Evolutionary conservation across 179 eudicot species (phyloP).

Genomic region (Beta macrorhiza): DNA sequence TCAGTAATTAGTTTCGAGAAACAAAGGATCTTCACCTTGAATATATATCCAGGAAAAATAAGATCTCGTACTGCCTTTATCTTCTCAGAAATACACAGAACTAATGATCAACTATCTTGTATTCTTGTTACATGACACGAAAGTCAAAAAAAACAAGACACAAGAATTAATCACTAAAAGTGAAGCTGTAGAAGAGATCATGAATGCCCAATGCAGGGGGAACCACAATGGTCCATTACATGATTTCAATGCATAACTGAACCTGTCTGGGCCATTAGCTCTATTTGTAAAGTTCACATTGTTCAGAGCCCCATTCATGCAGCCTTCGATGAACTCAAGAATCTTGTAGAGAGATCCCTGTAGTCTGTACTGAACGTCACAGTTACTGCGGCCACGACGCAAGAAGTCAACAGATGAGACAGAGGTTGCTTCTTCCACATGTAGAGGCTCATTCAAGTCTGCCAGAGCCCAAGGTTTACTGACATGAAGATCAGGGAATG

Average conservation of each 20-base stretch:
- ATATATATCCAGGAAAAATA: too few relatives aligned
- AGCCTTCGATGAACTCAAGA: conserved; percentile 36
- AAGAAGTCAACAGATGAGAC: conserved; percentile 40
- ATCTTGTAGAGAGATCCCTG: conserved; percentile 33
- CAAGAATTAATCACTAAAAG: not conserved
- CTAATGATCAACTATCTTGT: not conserved
- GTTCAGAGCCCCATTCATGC: conserved; percentile 35
- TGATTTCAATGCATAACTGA: conserved; percentile 44
- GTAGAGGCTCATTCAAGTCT: conserved; percentile 78
- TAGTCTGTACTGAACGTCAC: conserved; percentile 35
- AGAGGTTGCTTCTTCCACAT: conserved; percentile 44
- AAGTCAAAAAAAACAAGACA: not conserved
- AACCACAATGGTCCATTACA: conserved; percentile 37
- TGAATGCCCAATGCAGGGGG: not conserved
- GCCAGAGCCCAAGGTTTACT: conserved; percentile 52
- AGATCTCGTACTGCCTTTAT: conserved; percentile 34
- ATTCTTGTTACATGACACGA: too few relatives aligned
- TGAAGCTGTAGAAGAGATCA: not conserved
- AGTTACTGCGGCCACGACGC: conserved; percentile 24
- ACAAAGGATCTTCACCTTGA: too few relatives aligned
- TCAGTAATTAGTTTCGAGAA: too few relatives aligned
- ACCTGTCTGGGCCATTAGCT: conserved; percentile 45
- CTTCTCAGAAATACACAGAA: conserved; percentile 6
- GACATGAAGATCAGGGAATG: conserved; percentile 29
- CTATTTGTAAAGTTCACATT: conserved; percentile 28